These are phyloP conservation scores for Mycena polygramma DNA, from an alignment of 768 basidiomycete species.

Conservation along the genomic window DNA sequence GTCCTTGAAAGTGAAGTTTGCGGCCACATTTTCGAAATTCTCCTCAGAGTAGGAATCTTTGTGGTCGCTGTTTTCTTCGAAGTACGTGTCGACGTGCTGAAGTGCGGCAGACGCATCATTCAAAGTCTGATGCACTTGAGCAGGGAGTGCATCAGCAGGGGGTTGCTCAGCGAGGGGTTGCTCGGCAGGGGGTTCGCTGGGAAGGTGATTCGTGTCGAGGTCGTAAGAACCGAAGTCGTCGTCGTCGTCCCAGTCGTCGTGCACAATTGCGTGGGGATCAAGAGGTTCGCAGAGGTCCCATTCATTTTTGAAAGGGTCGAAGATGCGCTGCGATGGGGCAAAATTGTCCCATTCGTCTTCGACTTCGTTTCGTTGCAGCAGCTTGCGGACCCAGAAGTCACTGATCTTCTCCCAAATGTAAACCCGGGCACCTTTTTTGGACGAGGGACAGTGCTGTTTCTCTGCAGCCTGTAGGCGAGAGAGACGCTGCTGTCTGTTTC, in stretches of 20 bases:
- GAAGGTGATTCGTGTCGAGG: not conserved
- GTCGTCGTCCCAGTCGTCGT: not conserved
- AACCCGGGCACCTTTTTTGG: slow-evolving; percentile 37
- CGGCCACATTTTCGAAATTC: not conserved
- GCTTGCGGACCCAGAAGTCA: slow-evolving; percentile 38
- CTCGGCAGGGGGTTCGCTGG: not conserved
- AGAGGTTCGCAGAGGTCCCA: slow-evolving; percentile 40
- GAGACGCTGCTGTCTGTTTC: slow-evolving; percentile 8
- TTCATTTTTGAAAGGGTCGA: slow-evolving; percentile 38
- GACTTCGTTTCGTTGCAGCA: slow-evolving; percentile 27
- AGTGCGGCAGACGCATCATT: not conserved
- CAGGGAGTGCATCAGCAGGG: slow-evolving; percentile 6
- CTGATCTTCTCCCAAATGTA: slow-evolving; percentile 41
- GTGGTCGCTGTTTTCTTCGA: slow-evolving; percentile 7
- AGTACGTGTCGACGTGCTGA: slow-evolving; percentile 14
- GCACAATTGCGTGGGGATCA: not conserved
- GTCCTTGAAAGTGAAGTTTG: slow-evolving; percentile 5
- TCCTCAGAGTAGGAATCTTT: not conserved
- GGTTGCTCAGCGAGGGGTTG: not conserved
- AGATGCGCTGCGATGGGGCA: slow-evolving; percentile 29
- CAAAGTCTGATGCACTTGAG: slow-evolving; percentile 5
- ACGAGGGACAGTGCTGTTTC: slow-evolving; percentile 7
- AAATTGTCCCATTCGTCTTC: slow-evolving; percentile 36
- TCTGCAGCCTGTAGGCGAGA: slow-evolving; percentile 6
- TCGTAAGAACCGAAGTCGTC: not conserved